These are phyloP conservation scores for Begonia loranthoides DNA, from an alignment of 306 rosid genomes.

Conservation along the genomic window DNA sequence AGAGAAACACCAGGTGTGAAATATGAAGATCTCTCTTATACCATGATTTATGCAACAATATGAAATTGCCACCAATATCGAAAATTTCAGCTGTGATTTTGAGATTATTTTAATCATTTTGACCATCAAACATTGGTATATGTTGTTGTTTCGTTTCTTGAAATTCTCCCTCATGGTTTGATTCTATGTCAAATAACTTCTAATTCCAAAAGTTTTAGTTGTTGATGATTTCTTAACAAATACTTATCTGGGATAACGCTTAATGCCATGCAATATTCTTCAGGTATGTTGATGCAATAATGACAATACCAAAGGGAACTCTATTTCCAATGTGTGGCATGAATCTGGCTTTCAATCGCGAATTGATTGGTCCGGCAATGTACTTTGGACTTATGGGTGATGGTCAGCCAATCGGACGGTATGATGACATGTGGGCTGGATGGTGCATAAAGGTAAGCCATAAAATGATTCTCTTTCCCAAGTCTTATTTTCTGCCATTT, in stretches of 20 bases:
- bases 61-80: no score
- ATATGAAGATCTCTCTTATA: not conserved
- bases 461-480: not conserved
- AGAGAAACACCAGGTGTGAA: constrained; percentile 60
- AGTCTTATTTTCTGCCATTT: not conserved
- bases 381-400: constrained; percentile 96
- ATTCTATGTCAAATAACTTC: no score
- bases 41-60: not conserved
- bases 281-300: constrained; percentile 81
- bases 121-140: no score
- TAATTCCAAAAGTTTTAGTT: no score
- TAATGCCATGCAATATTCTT: not conserved
- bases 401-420: constrained; percentile 88
- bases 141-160: no score
- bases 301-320: constrained; percentile 73
- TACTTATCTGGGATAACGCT: not conserved
- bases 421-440: constrained; percentile 96
- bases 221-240: not conserved
- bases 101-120: no score
- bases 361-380: constrained; percentile 89
- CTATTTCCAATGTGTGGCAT: constrained; percentile 92
- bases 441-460: constrained; percentile 75
- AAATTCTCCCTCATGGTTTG: no score
- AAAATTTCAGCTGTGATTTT: no score
- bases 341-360: constrained; percentile 72